Base-by-base conservation (phyloP, 805 yeast genomes). In the Spathaspora gorwiae region DNA sequence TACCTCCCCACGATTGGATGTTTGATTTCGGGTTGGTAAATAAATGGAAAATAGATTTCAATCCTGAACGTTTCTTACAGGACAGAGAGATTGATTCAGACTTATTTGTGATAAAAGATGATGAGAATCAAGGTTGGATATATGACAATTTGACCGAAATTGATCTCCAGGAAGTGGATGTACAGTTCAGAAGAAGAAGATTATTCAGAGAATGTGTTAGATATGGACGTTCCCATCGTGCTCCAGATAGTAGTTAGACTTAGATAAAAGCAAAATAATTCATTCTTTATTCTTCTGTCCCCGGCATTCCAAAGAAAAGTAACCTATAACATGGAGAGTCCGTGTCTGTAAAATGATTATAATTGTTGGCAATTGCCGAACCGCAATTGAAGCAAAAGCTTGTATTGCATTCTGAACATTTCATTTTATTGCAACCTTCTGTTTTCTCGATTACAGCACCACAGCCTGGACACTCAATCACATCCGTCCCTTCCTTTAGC, bases 1-100 rank as follows among this genome's bases (percentile, higher is more conserved):
- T 57, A 26, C 83, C 95, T 1, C 96, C 96, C 1, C 50, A 57
- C 9, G 82, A 81, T 11, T 90, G 97, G 97, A 70, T 72, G 47
- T 90, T 81, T 59, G 83, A 79, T 47, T 64, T 62, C 51, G 71
- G 66, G 6, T 62, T 65, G 26, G 77, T 75, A 26, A 73, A 76
- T 37, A 67, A 69, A 9, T 90, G 97, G 97, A 64, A 62, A 41
- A 66, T 82, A 11, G 96, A 89, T 55, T 53, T 56, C 12, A 61
- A 77, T 36, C 81, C 84, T 0, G 51, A 47, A 1, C 54, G 54
- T 2, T 87, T 92, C 83, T 68, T 80, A 6, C 40, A 51, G 0
- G 78, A 73, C 26, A 68, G 83, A 31, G 71, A 72, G 1, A 55
- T 77, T 10, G 41, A 56, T 35, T 47, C 43, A 5, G 33, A 41